A percentile compares a stretch with the other conserved stretches of the same genome.
phyloP scores from a whole-genome alignment of 768 basidiomycete genomes.

The Agaricus subrufescens region DNA sequence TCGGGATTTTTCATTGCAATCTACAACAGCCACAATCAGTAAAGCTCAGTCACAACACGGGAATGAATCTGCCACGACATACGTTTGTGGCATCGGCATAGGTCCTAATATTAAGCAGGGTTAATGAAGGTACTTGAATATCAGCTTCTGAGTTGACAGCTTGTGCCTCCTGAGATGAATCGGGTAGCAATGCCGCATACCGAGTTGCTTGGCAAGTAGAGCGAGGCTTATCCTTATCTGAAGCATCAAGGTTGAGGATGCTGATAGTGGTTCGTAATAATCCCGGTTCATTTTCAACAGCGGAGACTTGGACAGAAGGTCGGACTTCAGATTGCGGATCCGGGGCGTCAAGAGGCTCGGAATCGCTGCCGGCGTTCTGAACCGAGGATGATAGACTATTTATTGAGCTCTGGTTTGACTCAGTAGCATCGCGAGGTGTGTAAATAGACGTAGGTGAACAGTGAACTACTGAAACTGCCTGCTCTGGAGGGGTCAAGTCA shows the following conservation, averaged over 20 bases:
- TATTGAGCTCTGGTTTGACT: background rate
- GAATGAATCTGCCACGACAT: constrained; percentile 8
- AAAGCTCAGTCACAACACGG: background rate
- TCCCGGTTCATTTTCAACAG: background rate
- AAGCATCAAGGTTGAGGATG: background rate
- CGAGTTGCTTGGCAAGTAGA: background rate
- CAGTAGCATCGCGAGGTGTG: background rate
- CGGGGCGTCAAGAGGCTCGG: background rate
- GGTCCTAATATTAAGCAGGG: constrained; percentile 23
- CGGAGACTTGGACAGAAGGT: background rate
- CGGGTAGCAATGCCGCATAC: background rate
- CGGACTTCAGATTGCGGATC: background rate
- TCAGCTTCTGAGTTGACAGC: background rate
- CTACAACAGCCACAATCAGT: constrained; percentile 15
- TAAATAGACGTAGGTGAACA: background rate
- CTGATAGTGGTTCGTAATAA: background rate
- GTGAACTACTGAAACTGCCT: background rate
- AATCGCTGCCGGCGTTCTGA: background rate
- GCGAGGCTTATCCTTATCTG: background rate
- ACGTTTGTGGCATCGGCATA: constrained; percentile 39
- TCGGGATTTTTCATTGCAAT: constrained; percentile 29
- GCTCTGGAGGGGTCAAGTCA: background rate
- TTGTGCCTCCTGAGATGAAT: background rate
- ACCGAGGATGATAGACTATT: background rate
- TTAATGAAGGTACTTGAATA: background rate